Conservation (phyloP, 306 rosid genomes). For the Coriaria nepalensis region DNA sequence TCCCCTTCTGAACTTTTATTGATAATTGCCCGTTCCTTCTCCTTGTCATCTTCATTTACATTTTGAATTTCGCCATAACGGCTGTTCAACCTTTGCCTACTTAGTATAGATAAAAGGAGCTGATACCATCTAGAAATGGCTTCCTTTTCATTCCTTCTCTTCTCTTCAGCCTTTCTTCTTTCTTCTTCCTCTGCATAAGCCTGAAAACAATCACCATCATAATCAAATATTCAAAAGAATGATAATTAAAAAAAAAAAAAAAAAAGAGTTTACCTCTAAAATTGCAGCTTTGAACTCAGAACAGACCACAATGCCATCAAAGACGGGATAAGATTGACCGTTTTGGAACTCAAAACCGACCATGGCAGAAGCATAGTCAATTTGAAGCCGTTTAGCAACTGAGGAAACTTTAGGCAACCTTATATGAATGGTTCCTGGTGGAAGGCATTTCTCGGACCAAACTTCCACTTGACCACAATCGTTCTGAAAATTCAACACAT, state of each 20-base stretch:
- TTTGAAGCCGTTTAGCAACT: conserved; percentile 73
- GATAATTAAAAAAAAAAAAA: background rate
- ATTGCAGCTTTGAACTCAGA: conserved; percentile 71
- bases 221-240: background rate
- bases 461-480: conserved; percentile 89
- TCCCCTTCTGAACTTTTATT: conserved; percentile 18
- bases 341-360: conserved; percentile 85
- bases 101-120: conserved; percentile 74
- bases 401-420: conserved; percentile 56
- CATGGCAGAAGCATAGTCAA: conserved; percentile 93
- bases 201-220: conserved; percentile 18
- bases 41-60: conserved; percentile 18
- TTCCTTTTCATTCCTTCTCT: conserved; percentile 50
- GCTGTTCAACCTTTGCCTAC: conserved; percentile 66
- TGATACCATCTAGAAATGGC: conserved; percentile 82
- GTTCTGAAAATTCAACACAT: conserved; percentile 32
- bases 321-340: conserved; percentile 73
- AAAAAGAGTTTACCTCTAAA: conserved; percentile 42
- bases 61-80: conserved; percentile 32
- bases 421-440: conserved; percentile 83
- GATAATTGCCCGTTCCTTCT: background rate
- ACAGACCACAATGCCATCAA: conserved; percentile 88
- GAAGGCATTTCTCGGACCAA: conserved; percentile 98
- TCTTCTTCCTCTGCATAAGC: conserved; percentile 70
- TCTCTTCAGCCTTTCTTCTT: conserved; percentile 57